These are phyloP conservation scores for Termitomyces sp. DNA, from an alignment of 768 basidiomycete genomes.

Conservation along the genomic window DNA sequence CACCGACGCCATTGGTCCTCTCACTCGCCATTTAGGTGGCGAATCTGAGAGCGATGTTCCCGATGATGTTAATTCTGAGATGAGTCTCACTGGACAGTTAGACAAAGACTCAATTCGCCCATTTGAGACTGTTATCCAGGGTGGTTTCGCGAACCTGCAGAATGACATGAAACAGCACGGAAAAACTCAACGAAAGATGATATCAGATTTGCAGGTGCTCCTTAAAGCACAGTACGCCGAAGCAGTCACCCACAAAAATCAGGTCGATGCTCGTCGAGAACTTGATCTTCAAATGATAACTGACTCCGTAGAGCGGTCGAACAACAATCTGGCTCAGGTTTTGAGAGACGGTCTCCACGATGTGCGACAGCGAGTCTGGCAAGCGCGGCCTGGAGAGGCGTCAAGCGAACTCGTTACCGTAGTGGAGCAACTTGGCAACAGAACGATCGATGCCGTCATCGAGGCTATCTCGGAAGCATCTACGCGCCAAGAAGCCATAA, in stretches of 20 bases:
- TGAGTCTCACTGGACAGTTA: conserved; percentile 51
- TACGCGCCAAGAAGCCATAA: conserved; percentile 52
- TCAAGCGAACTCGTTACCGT: conserved; percentile 33
- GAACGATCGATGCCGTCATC: conserved; percentile 55
- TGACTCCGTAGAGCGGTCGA: conserved; percentile 62
- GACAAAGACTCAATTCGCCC: conserved; percentile 61
- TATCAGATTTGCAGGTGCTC: conserved; percentile 60
- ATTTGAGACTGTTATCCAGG: conserved; percentile 61
- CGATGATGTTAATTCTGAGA: conserved; percentile 35
- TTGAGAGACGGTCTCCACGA: conserved; percentile 59
- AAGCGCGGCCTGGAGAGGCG: conserved; percentile 18
- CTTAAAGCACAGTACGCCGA: conserved; percentile 67
- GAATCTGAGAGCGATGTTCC: conserved; percentile 28
- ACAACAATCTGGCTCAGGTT: conserved; percentile 50
- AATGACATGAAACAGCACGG: conserved; percentile 29
- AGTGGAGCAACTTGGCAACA: conserved; percentile 55
- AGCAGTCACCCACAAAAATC: conserved; percentile 51
- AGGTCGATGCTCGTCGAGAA: conserved; percentile 70
- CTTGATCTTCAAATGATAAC: conserved; percentile 75
- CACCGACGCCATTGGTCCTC: conserved; percentile 43
- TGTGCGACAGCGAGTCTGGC: conserved; percentile 38
- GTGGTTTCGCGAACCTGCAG: conserved; percentile 54
- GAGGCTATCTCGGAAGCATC: conserved; percentile 53
- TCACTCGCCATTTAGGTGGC: conserved; percentile 4
- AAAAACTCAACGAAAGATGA: conserved; percentile 46